Conservation (phyloP, 1,284 basidiomycete genomes). For the Lentinula novae-zelandiae region DNA sequence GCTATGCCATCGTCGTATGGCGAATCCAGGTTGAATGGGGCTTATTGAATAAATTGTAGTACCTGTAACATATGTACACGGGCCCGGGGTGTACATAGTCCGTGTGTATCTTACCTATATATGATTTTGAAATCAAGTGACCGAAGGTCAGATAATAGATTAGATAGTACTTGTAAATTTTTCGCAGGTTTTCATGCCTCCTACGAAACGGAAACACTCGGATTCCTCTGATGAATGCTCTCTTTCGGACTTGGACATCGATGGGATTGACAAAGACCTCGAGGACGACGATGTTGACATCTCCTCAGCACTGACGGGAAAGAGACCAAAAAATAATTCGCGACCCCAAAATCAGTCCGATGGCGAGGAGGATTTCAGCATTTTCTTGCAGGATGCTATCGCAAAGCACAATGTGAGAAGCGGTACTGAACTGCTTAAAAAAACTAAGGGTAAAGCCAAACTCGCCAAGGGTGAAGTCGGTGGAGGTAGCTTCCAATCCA, state of each 20-base stretch:
- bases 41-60: not conserved
- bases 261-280: constrained; percentile 18
- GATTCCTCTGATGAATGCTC: not conserved
- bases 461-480: constrained; percentile 70
- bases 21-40: not conserved
- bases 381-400: constrained; percentile 63
- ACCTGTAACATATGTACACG: not conserved
- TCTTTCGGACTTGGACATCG: not conserved
- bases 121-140: no score
- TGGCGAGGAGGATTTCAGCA: constrained; percentile 55
- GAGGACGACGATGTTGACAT: constrained; percentile 34
- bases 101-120: no score
- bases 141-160: no score
- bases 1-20: not conserved
- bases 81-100: not conserved
- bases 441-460: constrained; percentile 64
- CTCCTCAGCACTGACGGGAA: constrained; percentile 36
- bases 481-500: constrained; percentile 84
- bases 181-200: not conserved
- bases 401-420: constrained; percentile 63
- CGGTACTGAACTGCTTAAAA: constrained; percentile 69
- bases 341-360: constrained; percentile 25
- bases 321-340: constrained; percentile 24
- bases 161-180: no score
- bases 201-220: constrained; percentile 1